A percentile compares a stretch with the other conserved stretches of the same genome.
Evolutionary conservation across 2,329 filamentous ascomycete genomes (phyloP).

Genomic region (Penicillium psychrosexuale): DNA sequence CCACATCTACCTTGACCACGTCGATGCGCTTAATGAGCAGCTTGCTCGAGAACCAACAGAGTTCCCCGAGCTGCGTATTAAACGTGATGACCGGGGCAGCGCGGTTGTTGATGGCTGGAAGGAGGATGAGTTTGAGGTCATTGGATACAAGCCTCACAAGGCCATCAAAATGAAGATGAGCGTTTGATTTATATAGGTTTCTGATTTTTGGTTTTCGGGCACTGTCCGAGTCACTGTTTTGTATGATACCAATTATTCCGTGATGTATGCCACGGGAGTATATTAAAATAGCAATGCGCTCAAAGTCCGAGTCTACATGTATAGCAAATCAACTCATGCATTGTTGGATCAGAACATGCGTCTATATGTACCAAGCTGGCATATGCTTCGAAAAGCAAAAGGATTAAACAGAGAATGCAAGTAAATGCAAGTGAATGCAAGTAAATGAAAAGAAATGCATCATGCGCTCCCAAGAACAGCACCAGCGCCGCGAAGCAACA

Average conservation of each 20-base stretch:
- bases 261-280: constrained; percentile 2
- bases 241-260: constrained; percentile 23
- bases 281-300: neutral
- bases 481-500: constrained; percentile 80
- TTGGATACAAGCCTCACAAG: constrained; percentile 88
- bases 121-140: constrained; percentile 79
- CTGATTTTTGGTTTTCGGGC: neutral
- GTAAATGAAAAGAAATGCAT: constrained; percentile 1
- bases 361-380: constrained; percentile 6
- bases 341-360: constrained; percentile 5
- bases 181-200: constrained; percentile 52
- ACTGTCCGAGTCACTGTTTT: constrained; percentile 14
- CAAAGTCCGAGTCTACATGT: neutral
- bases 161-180: constrained; percentile 98
- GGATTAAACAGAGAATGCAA: neutral
- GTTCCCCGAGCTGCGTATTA: constrained; percentile 77
- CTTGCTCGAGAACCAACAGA: constrained; percentile 72
- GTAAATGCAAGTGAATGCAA: no score
- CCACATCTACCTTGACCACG: constrained; percentile 92
- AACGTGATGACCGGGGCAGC: constrained; percentile 63
- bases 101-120: constrained; percentile 94
- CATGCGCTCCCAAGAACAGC: constrained; percentile 65
- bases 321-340: neutral
- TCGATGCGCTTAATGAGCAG: constrained; percentile 80
- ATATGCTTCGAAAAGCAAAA: constrained; percentile 9